phyloP scores from a whole-genome alignment of 78 protist species.

The Polysphondylium violaceum region DNA sequence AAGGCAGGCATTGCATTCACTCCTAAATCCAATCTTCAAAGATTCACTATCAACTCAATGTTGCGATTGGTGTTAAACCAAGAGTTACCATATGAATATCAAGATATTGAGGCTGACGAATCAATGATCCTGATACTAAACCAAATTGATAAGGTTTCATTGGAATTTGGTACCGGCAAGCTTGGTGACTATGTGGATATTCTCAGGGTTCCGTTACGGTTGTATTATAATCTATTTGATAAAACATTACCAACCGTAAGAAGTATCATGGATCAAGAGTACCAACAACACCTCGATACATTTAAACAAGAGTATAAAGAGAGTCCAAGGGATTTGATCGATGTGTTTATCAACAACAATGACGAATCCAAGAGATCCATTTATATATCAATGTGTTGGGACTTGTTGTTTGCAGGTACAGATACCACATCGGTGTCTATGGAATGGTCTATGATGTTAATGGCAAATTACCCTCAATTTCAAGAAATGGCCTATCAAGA shows the following conservation, averaged over 20 bases:
- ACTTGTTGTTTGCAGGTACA: conserved; percentile 13
- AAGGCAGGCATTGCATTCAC: background rate
- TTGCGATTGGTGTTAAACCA: background rate
- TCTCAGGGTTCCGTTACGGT: too few species aligned
- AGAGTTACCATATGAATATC: background rate
- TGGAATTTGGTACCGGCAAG: background rate
- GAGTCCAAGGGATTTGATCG: background rate
- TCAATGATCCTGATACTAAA: background rate
- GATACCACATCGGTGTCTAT: conserved; percentile 26
- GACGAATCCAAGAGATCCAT: too few species aligned
- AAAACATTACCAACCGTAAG: background rate
- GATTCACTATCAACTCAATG: conserved; percentile 1
- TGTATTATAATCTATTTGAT: background rate
- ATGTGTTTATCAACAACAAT: too few species aligned
- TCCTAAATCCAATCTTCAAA: background rate
- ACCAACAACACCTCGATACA: background rate
- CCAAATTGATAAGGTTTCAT: too few species aligned
- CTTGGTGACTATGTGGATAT: background rate
- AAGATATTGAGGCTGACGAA: background rate
- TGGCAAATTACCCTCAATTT: conserved; percentile 27
- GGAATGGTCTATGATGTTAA: conserved; percentile 12
- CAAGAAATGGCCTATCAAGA: conserved; percentile 26
- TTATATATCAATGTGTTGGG: background rate
- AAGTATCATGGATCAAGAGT: background rate
- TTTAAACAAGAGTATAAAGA: background rate